phyloP scores from a whole-genome alignment of 2,329 filamentous ascomycete genomes.

The Colletotrichum eremochloae region DNA sequence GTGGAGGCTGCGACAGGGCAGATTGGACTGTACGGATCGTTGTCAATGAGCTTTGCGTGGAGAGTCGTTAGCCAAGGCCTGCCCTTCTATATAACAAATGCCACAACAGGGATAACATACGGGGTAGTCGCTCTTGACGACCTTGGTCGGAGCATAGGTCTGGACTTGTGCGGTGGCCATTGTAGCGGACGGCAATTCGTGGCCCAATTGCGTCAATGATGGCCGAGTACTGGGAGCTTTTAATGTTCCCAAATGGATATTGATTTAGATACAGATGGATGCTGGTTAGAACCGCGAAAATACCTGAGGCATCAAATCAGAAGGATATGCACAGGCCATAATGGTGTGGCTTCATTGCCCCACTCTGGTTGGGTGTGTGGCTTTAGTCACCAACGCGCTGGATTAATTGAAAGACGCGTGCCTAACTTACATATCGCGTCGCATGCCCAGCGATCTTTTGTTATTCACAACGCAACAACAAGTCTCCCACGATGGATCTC shows the following conservation, averaged over 20 bases:
- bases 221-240: not conserved
- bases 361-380: not conserved
- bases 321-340: not conserved
- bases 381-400: not conserved
- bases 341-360: not conserved
- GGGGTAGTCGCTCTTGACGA: slow-evolving; percentile 85
- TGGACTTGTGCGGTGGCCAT: slow-evolving; percentile 48
- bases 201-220: slow-evolving; percentile 28
- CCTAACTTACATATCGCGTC: not conserved
- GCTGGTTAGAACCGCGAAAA: slow-evolving; percentile 19
- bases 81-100: slow-evolving; percentile 42
- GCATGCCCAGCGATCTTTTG: not conserved
- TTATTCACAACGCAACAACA: not conserved
- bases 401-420: slow-evolving; percentile 22
- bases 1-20: not conserved
- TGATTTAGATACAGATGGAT: slow-evolving; percentile 23
- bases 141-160: slow-evolving; percentile 77
- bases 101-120: slow-evolving; percentile 67
- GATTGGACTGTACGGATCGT: slow-evolving; percentile 74
- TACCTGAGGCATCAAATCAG: slow-evolving; percentile 21
- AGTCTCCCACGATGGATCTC: slow-evolving; percentile 9
- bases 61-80: slow-evolving; percentile 43
- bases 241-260: not conserved
- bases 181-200: slow-evolving; percentile 35
- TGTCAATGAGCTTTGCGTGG: slow-evolving; percentile 89